These are phyloP conservation scores for Leccinum boreale DNA, from an alignment of 768 basidiomycete species.

Conservation along the genomic window DNA sequence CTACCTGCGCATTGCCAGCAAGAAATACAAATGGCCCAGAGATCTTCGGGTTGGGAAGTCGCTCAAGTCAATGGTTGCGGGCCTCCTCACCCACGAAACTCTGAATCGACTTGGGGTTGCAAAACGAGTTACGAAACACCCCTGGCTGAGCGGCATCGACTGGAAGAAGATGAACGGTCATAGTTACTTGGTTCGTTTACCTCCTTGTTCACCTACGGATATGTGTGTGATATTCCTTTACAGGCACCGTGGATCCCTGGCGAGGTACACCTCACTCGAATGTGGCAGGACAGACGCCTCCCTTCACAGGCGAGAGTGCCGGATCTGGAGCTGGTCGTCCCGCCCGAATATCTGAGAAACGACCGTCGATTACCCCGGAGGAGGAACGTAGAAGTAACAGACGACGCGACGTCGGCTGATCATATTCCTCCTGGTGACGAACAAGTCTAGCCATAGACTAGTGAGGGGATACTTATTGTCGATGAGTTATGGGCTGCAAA, in stretches of 20 bases:
- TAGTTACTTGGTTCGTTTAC: constrained; percentile 42
- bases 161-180: constrained; percentile 46
- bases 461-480: neutral
- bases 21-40: constrained; percentile 39
- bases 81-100: constrained; percentile 38
- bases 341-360: constrained; percentile 34
- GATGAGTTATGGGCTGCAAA: neutral
- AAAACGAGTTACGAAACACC: constrained; percentile 37
- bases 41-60: constrained; percentile 34
- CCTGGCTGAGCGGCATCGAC: constrained; percentile 45
- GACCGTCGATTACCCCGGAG: constrained; percentile 34
- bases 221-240: neutral
- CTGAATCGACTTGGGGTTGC: constrained; percentile 39
- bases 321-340: constrained; percentile 34
- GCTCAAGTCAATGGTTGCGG: constrained; percentile 41
- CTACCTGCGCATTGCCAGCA: constrained; percentile 24
- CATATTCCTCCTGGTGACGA: constrained; percentile 53
- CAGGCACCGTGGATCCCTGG: constrained; percentile 45
- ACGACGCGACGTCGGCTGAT: neutral
- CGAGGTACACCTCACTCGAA: constrained; percentile 21
- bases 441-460: neutral
- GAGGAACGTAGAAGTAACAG: neutral
- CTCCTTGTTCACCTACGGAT: neutral
- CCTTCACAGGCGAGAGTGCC: constrained; percentile 39
- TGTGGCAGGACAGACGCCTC: constrained; percentile 39